Conservation (phyloP, 352 stramenopile species). For the Phytophthora niederhauseri region DNA sequence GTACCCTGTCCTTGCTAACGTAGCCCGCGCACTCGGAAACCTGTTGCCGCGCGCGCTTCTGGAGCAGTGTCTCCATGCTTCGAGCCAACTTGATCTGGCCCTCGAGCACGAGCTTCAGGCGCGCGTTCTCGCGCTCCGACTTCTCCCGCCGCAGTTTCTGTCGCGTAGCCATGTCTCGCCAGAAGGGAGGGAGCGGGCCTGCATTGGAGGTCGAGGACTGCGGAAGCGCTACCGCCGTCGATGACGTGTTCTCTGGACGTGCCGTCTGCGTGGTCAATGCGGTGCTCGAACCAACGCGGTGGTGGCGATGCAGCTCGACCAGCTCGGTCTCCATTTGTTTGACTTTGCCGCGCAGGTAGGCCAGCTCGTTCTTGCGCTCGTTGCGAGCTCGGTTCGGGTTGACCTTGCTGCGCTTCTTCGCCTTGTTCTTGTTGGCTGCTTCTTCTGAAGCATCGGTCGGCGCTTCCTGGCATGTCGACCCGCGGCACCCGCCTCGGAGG, state of each 20-base stretch:
- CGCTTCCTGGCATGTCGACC: constrained; percentile 2
- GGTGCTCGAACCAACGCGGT: constrained; percentile 5
- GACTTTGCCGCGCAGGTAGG: constrained; percentile 55
- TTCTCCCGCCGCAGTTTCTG: neutral
- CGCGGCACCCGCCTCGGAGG: constrained; percentile 16
- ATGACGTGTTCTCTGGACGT: neutral
- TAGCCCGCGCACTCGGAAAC: neutral
- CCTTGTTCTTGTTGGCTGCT: constrained; percentile 3
- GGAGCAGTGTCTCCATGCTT: neutral
- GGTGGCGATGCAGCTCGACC: constrained; percentile 25
- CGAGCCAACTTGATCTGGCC: neutral
- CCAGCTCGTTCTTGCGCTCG: constrained; percentile 58
- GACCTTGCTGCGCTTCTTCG: constrained; percentile 25
- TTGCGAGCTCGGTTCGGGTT: constrained; percentile 52
- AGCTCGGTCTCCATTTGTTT: constrained; percentile 47
- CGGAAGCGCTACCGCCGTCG: neutral
- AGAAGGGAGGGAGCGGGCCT: constrained; percentile 31
- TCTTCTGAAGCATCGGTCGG: no score
- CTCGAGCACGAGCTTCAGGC: neutral
- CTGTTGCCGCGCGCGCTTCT: neutral
- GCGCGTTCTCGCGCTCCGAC: neutral
- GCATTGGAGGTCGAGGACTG: neutral
- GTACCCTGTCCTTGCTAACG: neutral
- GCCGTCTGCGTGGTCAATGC: constrained; percentile 7
- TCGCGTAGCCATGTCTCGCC: constrained; percentile 30